Conservation (phyloP, 495 filamentous ascomycete species). For the Aspergillus nidulans region DNA sequence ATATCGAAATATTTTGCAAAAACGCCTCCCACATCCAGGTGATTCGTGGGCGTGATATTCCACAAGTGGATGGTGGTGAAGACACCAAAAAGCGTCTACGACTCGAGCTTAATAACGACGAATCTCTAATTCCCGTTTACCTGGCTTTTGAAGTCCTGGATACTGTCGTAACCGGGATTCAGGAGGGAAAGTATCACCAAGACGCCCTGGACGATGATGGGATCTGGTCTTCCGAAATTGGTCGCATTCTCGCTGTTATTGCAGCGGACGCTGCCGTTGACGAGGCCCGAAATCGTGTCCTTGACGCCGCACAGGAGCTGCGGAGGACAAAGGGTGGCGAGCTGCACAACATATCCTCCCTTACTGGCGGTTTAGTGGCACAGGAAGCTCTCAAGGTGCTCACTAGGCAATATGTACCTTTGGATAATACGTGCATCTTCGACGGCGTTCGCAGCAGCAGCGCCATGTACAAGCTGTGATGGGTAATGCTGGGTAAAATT, state of each 20-base stretch:
- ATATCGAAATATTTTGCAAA: slow-evolving; percentile 93
- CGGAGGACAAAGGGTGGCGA: slow-evolving; percentile 78
- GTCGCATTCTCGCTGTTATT: slow-evolving; percentile 37
- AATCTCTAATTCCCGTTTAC: slow-evolving; percentile 72
- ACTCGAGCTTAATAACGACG: slow-evolving; percentile 32
- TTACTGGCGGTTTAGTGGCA: slow-evolving; percentile 87
- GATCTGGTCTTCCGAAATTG: slow-evolving; percentile 39
- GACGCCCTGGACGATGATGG: slow-evolving; percentile 31
- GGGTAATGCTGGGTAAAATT: neutral
- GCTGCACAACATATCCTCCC: slow-evolving; percentile 88
- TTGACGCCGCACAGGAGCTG: slow-evolving; percentile 58
- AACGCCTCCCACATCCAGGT: slow-evolving; percentile 91
- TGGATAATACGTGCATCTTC: slow-evolving; percentile 90
- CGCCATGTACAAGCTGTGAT: slow-evolving; percentile 53
- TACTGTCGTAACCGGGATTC: slow-evolving; percentile 41
- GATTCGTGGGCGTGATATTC: slow-evolving; percentile 59
- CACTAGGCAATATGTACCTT: slow-evolving; percentile 92
- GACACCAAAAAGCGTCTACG: slow-evolving; percentile 30
- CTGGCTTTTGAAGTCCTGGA: slow-evolving; percentile 69
- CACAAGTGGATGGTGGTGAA: slow-evolving; percentile 36
- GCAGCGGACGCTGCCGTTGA: slow-evolving; percentile 45
- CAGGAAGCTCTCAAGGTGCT: slow-evolving; percentile 96
- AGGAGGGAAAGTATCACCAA: slow-evolving; percentile 19
- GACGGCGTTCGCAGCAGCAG: slow-evolving; percentile 81
- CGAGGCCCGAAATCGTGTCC: slow-evolving; percentile 35